phyloP scores from a whole-genome alignment of 1,139 yeast genomes.

The Eremothecium gossypii region DNA sequence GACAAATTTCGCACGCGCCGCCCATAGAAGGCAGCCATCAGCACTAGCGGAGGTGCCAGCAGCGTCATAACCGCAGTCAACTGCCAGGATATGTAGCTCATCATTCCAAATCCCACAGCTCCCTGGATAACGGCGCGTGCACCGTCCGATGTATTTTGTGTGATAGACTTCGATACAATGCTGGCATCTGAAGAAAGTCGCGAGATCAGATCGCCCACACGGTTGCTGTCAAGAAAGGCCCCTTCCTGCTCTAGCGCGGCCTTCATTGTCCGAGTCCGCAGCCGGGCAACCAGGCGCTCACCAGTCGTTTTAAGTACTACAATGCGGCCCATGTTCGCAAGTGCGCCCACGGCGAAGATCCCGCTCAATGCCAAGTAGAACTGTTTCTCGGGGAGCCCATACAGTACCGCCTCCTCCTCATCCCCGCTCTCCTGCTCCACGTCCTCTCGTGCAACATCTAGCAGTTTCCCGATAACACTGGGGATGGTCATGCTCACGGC shows the following conservation, averaged over 20 bases:
- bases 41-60: slow-evolving; percentile 75
- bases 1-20: slow-evolving; percentile 67
- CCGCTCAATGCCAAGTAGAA: slow-evolving; percentile 45
- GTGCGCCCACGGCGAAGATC: slow-evolving; percentile 61
- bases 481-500: slow-evolving; percentile 71
- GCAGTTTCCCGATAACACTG: slow-evolving; percentile 67
- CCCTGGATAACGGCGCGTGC: slow-evolving; percentile 75
- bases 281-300: slow-evolving; percentile 76
- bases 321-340: slow-evolving; percentile 73
- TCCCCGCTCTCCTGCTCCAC: slow-evolving; percentile 8
- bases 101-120: slow-evolving; percentile 77
- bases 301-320: slow-evolving; percentile 71
- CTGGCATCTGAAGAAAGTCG: slow-evolving; percentile 84
- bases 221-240: slow-evolving; percentile 80
- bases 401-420: slow-evolving; percentile 24
- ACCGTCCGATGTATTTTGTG: slow-evolving; percentile 89
- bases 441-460: slow-evolving; percentile 40
- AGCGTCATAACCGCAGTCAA: slow-evolving; percentile 71
- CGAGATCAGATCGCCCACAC: slow-evolving; percentile 89
- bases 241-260: slow-evolving; percentile 81
- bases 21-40: slow-evolving; percentile 76
- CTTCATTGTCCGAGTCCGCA: slow-evolving; percentile 68
- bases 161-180: slow-evolving; percentile 76
- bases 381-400: slow-evolving; percentile 42
- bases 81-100: slow-evolving; percentile 78